Base-by-base conservation (phyloP, 1,139 yeast species). In the Pneumocystis wakefieldiae region DNA sequence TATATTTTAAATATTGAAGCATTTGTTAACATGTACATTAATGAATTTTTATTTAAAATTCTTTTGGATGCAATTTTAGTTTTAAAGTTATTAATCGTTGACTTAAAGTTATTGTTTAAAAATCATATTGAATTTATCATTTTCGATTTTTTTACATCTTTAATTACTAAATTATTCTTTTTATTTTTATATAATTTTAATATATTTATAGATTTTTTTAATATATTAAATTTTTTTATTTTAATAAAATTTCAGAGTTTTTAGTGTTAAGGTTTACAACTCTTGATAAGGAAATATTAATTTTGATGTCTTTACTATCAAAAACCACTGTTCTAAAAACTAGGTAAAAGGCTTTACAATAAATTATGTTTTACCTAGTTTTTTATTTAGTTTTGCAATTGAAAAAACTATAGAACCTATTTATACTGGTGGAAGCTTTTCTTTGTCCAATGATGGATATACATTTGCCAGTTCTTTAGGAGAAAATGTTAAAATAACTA, bases 401-500 rank as follows among this genome's bases (percentile, higher is more conserved):
- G 63, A 41, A 38, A 60, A 48, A 37, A 59, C 83, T 60, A 75
- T 85, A 37, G 80, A 79, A 61, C 97, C 98, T 24, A 84, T 90
- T 71, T 92, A 87, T 72, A 82, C 88, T 12, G 96, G 97, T 15
- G 88, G 94, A 10, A 83, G 94, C 6, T 94, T 91, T 4, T 78
- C 89, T 1, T 72, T 87, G 10, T 81, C 88, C 1, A 74, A 74
- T n/a, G 85, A 85, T 70, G 92, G 90, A 3, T 71, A 76, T 14
- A 71, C 86, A 1, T 74, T 90, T 66, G 96, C 95, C n/a, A 86
- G 97, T 0, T 87, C 96, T 1, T 79, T 86, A 48, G 73, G 72
- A 57, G 96, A 88, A 70, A 89, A 86, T 69, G 81, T 90, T 10
- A 81, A 86, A 61, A 76, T 92, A 48, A 81, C 94, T 53, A 80